Conservation (phyloP, 2,329 filamentous ascomycete genomes). For the Pseudogymnoascus sp. region DNA sequence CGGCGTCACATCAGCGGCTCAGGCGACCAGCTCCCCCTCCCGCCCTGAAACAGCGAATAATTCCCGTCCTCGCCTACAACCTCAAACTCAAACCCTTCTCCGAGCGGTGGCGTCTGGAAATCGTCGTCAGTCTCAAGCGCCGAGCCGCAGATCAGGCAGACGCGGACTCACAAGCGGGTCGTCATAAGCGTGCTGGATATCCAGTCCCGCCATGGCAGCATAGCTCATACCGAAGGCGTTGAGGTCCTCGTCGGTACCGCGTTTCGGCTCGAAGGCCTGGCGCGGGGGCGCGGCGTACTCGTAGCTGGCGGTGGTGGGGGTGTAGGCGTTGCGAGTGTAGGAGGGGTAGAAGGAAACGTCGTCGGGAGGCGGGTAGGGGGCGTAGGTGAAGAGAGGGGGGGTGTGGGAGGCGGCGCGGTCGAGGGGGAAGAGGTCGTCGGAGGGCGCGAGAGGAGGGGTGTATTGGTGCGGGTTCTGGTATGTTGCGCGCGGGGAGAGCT, state of each 20-base stretch:
- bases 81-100: neutral
- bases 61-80: neutral
- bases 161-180: conserved; percentile 23
- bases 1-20: neutral
- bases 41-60: neutral
- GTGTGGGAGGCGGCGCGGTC: conserved; percentile 63
- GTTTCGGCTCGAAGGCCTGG: conserved; percentile 44
- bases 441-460: conserved; percentile 50
- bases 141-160: neutral
- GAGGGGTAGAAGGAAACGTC: conserved; percentile 48
- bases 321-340: conserved; percentile 40
- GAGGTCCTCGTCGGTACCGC: conserved; percentile 45
- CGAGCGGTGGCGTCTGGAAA: neutral
- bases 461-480: conserved; percentile 41
- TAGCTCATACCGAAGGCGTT: conserved; percentile 58
- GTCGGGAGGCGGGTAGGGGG: conserved; percentile 58
- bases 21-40: neutral
- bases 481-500: conserved; percentile 30
- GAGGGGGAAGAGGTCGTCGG: conserved; percentile 58
- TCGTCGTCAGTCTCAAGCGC: neutral
- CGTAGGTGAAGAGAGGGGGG: conserved; percentile 60
- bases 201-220: conserved; percentile 55
- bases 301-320: conserved; percentile 37
- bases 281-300: conserved; percentile 41
- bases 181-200: conserved; percentile 57